Conservation (phyloP, 805 yeast genomes). For the Myxozyma neglecta region DNA sequence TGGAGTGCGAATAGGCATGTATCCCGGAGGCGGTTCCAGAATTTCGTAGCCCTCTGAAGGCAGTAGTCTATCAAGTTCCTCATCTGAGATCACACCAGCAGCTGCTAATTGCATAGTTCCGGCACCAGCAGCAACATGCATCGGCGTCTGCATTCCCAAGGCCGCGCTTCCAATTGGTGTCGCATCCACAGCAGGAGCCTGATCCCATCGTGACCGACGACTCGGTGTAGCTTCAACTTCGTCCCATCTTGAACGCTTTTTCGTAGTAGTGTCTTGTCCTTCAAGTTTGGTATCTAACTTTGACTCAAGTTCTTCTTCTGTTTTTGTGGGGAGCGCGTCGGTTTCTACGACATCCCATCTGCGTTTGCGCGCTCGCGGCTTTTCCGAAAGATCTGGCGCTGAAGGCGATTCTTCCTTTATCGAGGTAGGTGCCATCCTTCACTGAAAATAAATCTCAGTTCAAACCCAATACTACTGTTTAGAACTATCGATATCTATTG, state of each 20-base stretch:
- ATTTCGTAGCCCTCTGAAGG: constrained; percentile 53
- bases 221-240: constrained; percentile 28
- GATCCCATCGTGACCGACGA: constrained; percentile 40
- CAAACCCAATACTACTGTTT: too few species aligned
- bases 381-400: neutral
- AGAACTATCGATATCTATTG: neutral
- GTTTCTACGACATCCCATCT: constrained; percentile 38
- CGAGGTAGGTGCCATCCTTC: constrained; percentile 11
- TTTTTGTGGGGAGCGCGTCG: constrained; percentile 21
- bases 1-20: constrained; percentile 42
- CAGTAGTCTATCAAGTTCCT: constrained; percentile 49
- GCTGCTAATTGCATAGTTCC: constrained; percentile 2
- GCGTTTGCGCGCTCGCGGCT: constrained; percentile 34
- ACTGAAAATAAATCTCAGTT: too few species aligned
- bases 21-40: constrained; percentile 49
- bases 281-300: constrained; percentile 40
- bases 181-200: constrained; percentile 34
- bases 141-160: constrained; percentile 36
- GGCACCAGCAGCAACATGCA: constrained; percentile 3
- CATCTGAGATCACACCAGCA: constrained; percentile 44
- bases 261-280: constrained; percentile 2
- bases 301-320: constrained; percentile 33
- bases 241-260: constrained; percentile 34
- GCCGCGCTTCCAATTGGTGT: constrained; percentile 25
- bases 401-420: constrained; percentile 9